phyloP scores from a whole-genome alignment of 805 yeast genomes.

The Maudiozyma barnettii region DNA sequence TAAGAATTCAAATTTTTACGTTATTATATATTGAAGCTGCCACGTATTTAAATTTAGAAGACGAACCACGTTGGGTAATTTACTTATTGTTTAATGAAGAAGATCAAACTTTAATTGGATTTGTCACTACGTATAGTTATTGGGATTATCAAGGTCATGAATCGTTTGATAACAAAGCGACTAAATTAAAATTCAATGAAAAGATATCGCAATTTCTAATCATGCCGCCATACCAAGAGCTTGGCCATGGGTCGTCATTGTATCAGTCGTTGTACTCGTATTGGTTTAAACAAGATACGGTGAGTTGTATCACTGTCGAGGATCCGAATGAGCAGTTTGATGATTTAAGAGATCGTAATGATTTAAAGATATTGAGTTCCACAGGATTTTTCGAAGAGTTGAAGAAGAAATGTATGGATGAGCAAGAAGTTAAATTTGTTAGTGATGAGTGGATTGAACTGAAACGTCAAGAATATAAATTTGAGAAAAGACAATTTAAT shows the following conservation, averaged over 20 bases:
- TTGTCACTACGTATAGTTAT: conserved; percentile 73
- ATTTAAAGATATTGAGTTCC: conserved; percentile 42
- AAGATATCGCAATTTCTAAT: conserved; percentile 83
- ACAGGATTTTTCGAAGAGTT: conserved; percentile 26
- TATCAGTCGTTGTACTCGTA: conserved; percentile 45
- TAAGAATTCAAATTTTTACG: conserved; percentile 69
- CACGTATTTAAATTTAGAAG: conserved; percentile 59
- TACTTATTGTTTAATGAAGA: conserved; percentile 39
- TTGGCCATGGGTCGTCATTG: conserved; percentile 59
- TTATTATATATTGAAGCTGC: conserved; percentile 90
- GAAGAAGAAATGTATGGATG: conserved; percentile 13
- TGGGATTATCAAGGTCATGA: conserved; percentile 57
- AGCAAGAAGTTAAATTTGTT: conserved; percentile 13
- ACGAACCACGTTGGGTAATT: conserved; percentile 74
- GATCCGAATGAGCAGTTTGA: conserved; percentile 93
- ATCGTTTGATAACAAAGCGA: conserved; percentile 17
- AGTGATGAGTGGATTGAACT: conserved; percentile 32
- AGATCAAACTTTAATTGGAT: conserved; percentile 54
- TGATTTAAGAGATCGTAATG: conserved; percentile 77
- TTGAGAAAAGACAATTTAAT: conserved; percentile 70
- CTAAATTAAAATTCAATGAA: conserved; percentile 36
- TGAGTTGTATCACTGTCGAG: conserved; percentile 76
- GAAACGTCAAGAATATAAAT: conserved; percentile 38
- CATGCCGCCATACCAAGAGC: conserved; percentile 74
- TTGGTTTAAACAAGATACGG: conserved; percentile 45